A percentile compares a stretch with the other conserved stretches of the same genome.
phyloP scores from a whole-genome alignment of 2,329 filamentous ascomycete genomes.

The Pezicula radicicola region DNA sequence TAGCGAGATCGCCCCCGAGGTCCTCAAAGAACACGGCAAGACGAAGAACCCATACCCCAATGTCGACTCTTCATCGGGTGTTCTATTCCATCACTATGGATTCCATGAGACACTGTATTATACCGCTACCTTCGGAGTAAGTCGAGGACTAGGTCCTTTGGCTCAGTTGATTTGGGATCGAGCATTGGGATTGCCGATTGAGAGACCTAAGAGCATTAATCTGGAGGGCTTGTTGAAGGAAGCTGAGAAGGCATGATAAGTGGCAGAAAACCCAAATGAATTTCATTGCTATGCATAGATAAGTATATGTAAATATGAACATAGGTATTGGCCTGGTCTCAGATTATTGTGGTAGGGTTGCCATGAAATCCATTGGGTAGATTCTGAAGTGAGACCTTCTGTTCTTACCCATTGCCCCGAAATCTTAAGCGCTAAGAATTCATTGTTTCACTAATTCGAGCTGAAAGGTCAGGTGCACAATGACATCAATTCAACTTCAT shows the following conservation, averaged over 20 bases:
- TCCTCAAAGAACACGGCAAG: constrained; percentile 94
- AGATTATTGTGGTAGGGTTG: too few species aligned
- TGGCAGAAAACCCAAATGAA: too few species aligned
- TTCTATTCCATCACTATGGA: constrained; percentile 96
- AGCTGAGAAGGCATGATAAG: constrained; percentile 36
- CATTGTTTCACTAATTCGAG: too few species aligned
- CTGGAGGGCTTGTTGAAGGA: constrained; percentile 78
- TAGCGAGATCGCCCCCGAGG: constrained; percentile 83
- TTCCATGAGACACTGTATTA: constrained; percentile 98
- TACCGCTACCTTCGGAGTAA: constrained; percentile 69
- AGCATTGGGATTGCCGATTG: constrained; percentile 89
- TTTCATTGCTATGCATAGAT: too few species aligned
- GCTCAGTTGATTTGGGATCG: constrained; percentile 97
- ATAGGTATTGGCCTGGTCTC: too few species aligned
- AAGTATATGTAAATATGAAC: too few species aligned
- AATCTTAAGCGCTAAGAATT: too few species aligned
- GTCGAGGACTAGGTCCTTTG: constrained; percentile 75
- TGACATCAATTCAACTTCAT: too few species aligned
- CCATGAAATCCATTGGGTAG: too few species aligned
- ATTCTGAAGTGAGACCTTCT: too few species aligned
- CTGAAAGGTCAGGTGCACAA: too few species aligned
- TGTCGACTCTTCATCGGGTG: constrained; percentile 89
- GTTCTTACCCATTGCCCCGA: too few species aligned
- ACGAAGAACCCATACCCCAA: constrained; percentile 98
- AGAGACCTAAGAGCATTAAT: constrained; percentile 97